phyloP scores from a whole-genome alignment of 176 grass and related monocot species.

The Triticum urartu region DNA sequence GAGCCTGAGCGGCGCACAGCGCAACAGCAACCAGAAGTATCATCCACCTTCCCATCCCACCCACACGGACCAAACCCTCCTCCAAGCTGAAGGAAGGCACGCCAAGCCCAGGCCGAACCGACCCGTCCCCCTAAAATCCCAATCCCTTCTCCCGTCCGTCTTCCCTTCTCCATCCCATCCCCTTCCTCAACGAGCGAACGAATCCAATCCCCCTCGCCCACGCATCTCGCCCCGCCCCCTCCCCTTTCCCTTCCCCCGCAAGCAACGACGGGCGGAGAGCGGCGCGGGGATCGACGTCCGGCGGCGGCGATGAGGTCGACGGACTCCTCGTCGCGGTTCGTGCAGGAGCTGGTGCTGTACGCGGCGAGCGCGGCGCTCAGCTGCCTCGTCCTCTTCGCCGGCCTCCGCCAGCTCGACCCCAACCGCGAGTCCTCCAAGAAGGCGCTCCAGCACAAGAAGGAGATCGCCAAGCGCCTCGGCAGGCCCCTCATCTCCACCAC shows the following conservation, averaged over 20 bases:
- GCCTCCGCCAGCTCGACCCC: conserved; percentile 90
- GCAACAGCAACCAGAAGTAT: not conserved
- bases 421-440: conserved; percentile 78
- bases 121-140: not conserved
- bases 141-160: not conserved
- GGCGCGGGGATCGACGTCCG: not conserved
- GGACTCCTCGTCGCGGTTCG: conserved; percentile 60
- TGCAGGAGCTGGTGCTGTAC: conserved; percentile 92
- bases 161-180: not conserved
- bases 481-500: conserved; percentile 88
- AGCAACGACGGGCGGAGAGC: not conserved
- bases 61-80: not conserved
- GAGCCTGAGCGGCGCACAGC: not conserved
- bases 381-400: conserved; percentile 96
- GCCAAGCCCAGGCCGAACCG: not conserved
- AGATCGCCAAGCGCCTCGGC: conserved; percentile 96
- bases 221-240: not conserved
- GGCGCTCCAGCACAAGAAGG: conserved; percentile 93
- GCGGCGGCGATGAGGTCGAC: conserved; percentile 49
- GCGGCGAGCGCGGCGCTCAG: conserved; percentile 87
- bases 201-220: not conserved
- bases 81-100: not conserved
- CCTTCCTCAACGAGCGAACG: not conserved
- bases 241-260: not conserved
- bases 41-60: not conserved